Evolutionary conservation across 352 stramenopile genomes (phyloP), one percentile per base, ranked within the genome.

Genomic region (Globisporangium okanoganense): DNA sequence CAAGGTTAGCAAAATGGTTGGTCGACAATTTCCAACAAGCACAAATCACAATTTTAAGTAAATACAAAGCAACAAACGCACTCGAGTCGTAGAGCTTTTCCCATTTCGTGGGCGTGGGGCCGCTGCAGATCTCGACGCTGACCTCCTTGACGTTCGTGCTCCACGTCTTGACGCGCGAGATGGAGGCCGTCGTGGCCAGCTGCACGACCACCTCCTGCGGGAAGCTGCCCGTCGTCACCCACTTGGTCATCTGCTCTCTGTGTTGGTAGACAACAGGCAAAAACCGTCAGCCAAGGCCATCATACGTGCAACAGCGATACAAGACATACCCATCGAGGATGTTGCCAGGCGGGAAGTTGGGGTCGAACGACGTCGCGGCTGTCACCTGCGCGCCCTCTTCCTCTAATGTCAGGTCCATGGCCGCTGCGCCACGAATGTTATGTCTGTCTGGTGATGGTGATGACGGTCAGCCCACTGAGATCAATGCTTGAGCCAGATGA

Each of bases 161-260:
- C 83, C 83, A 94, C 45, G 82, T 88, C 64, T 92, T 94, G 52
- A 90, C 75, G 53, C 80, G 75, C 57, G 81, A 89, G 38, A 94
- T 78, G 6, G 82, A 87, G 12, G 83, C 83, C 10, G 76, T 85
- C 24, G 79, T 92, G n/a, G 83, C 79, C 13, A 92, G 61, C 65
- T 94, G 85, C 31, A 94, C 66, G 18, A 94, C 71, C 18, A 94
- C 78, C 64, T 94, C 85, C 60, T 94, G 85, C 0, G 85, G 83
- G 53, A 89, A 94, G 36, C 72, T 87, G 20, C 83, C 85, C 18
- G 83, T 91, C n/a, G 85, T 93, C 40, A 89, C 48, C 85, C 85
- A 94, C 66, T 87, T 93, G 56, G 79, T 92, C 36, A 67, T 63
- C 52, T 88, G 82, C 36, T 92, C 85, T 27, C 85, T 94, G 54